These are phyloP conservation scores for Mollisia scopiformis DNA, from an alignment of 2,329 filamentous ascomycete genomes.

Conservation along the genomic window DNA sequence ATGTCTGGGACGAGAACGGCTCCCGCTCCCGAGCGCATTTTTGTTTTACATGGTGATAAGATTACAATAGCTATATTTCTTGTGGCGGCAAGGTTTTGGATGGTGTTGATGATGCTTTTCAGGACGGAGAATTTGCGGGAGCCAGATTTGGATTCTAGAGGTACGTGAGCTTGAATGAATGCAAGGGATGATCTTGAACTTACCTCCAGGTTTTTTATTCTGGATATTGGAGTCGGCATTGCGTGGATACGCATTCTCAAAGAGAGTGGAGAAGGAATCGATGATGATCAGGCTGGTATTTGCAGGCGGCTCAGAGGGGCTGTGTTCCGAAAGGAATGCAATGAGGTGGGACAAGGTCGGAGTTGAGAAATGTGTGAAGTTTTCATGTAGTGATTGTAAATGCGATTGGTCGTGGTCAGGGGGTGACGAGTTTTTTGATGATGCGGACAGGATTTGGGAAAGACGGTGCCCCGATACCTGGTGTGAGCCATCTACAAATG, in stretches of 20 bases:
- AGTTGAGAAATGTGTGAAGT: slow-evolving; percentile 66
- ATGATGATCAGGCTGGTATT: slow-evolving; percentile 73
- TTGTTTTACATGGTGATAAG: slow-evolving; percentile 81
- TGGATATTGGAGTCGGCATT: slow-evolving; percentile 41
- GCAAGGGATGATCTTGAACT: background rate
- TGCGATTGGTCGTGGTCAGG: slow-evolving; percentile 8
- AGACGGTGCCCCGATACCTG: slow-evolving; percentile 51
- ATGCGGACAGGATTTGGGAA: slow-evolving; percentile 44
- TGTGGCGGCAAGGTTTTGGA: slow-evolving; percentile 76
- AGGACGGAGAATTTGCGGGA: slow-evolving; percentile 46
- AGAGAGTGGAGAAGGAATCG: slow-evolving; percentile 75
- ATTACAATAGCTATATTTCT: slow-evolving; percentile 74
- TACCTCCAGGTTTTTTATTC: slow-evolving; percentile 31
- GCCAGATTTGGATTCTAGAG: slow-evolving; percentile 27
- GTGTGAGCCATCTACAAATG: slow-evolving; percentile 35
- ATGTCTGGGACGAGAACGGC: slow-evolving; percentile 77
- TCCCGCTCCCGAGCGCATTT: slow-evolving; percentile 66
- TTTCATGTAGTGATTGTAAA: slow-evolving; percentile 42
- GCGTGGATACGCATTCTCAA: slow-evolving; percentile 78
- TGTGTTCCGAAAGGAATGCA: slow-evolving; percentile 72
- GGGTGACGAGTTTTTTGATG: slow-evolving; percentile 10
- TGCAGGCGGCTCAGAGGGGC: slow-evolving; percentile 61
- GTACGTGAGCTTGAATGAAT: background rate
- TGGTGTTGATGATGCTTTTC: slow-evolving; percentile 66
- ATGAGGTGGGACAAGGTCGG: slow-evolving; percentile 67